Conservation (phyloP, 495 filamentous ascomycete genomes). For the Penicillium tannophilum region DNA sequence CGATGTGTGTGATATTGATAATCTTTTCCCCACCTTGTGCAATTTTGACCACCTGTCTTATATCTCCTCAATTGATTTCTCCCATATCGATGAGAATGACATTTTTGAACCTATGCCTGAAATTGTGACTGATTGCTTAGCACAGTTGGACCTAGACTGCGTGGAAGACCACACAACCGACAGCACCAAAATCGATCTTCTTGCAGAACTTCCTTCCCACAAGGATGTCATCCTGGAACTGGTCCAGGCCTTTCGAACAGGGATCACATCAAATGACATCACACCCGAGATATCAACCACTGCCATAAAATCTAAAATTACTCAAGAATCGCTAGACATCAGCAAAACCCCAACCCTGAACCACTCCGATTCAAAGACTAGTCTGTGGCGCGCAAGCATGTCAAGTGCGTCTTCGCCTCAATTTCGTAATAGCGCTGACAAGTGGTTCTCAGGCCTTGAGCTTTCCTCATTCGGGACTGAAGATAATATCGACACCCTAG, state of each 20-base stretch:
- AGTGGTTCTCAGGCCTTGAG: conserved; percentile 6
- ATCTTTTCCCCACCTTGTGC: neutral
- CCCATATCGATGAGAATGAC: neutral
- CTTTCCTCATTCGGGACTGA: neutral
- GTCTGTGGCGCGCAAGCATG: conserved; percentile 9
- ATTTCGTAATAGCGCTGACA: neutral
- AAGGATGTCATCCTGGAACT: neutral
- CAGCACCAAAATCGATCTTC: neutral
- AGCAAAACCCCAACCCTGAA: neutral
- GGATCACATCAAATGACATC: neutral
- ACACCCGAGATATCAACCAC: neutral
- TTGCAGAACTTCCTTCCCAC: neutral
- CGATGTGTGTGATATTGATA: neutral
- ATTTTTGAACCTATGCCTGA: neutral
- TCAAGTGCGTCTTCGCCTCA: conserved; percentile 1
- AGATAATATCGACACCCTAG: neutral
- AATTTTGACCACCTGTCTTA: neutral
- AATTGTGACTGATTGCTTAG: neutral
- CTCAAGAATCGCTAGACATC: neutral
- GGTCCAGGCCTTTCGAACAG: neutral
- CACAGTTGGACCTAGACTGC: conserved; percentile 1
- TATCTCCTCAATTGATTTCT: neutral
- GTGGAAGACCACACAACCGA: neutral
- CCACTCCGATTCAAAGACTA: neutral
- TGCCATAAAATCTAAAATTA: neutral